A percentile compares a stretch with the other conserved stretches of the same genome.
phyloP scores from a whole-genome alignment of 2,329 filamentous ascomycete species.

The Paramyrothecium sp. region DNA sequence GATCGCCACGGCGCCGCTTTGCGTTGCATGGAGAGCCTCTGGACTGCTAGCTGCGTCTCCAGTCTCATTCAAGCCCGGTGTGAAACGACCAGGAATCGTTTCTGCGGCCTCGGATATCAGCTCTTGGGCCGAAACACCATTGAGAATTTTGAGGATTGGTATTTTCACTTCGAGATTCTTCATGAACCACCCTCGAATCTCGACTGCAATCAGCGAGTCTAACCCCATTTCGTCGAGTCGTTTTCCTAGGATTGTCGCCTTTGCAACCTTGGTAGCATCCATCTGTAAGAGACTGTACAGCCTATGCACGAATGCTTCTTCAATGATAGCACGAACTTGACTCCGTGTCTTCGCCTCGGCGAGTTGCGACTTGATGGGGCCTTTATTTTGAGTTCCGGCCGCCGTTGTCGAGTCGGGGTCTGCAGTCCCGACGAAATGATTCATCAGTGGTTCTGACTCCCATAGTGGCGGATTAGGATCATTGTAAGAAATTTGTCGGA shows the following conservation, averaged over 20 bases:
- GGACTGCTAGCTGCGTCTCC: no score
- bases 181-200: neutral
- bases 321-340: no score
- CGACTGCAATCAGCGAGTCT: neutral
- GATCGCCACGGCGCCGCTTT: no score
- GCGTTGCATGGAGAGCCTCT: no score
- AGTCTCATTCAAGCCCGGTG: no score
- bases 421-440: neutral
- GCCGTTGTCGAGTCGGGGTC: no score
- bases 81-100: neutral
- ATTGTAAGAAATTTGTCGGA: neutral
- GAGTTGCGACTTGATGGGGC: no score
- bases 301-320: neutral
- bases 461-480: neutral
- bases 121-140: neutral
- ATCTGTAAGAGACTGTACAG: neutral
- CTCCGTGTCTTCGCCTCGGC: no score
- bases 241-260: neutral
- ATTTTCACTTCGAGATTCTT: conserved; percentile 1
- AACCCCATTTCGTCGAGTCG: neutral
- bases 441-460: neutral
- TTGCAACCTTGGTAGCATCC: neutral
- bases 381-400: no score
- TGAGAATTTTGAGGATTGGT: neutral
- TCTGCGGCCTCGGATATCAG: neutral